Evolutionary conservation across 805 yeast genomes (phyloP), one percentile per base, ranked within the genome.

Genomic region (Sungouiella blattae): DNA sequence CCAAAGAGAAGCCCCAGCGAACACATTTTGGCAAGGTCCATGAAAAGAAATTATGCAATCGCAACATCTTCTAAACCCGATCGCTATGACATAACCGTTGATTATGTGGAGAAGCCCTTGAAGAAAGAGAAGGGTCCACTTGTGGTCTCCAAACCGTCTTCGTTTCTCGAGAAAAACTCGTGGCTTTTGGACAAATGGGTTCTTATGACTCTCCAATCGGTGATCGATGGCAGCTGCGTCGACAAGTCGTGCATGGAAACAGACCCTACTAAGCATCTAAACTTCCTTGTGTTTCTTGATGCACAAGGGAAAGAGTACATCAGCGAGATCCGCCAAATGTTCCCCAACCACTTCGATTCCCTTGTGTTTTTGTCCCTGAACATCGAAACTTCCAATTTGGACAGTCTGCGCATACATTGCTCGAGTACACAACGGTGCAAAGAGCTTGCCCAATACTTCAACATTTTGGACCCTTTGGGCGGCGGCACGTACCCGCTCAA

Each of bases 401-500:
- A 33, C 12, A 14, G 25, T 16, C 23, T 33, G 8, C 12, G 16
- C 3, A 30, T 30, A 7, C 22, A 33, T 9, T 35, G 29, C 12
- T 40, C 49, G 26, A 29, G 32, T 25, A 29, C 43, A 4, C 24
- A 36, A 6, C 48, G 51, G 33, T 59, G 66, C 44, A 39, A 38
- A 11, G 18, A 28, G 11, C 36, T 63, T 14, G 34, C 60, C 1
- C 39, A 46, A 3, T 52, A 55, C 17, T 52, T 63, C 28, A 36
- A 49, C 18, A 41, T 62, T 7, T 33, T 51, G 15, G 62, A 62
- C 31, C 69, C 69, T 4, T 32, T 60, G 18, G 67, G 69, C 3
- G 68, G 69, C 6, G 69, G 67, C 2, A 11, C 37, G 5, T 63
- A 62, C 31, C 68, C 69, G 1, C 44, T 61, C 14, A 58, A 63